Conservation (phyloP, 805 yeast genomes). For the Jamesozyma gamospora region DNA sequence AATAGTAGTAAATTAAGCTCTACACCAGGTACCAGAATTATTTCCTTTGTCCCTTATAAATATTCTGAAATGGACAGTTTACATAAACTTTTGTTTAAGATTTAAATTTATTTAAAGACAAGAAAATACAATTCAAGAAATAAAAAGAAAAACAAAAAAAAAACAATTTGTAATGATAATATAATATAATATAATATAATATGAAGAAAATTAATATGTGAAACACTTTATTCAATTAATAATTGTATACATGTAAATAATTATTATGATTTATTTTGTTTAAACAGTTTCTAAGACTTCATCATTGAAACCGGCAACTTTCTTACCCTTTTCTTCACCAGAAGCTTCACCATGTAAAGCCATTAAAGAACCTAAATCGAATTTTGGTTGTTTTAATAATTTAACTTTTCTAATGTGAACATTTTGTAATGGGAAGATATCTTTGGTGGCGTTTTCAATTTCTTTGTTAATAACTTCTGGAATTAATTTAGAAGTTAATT, state of each 20-base stretch:
- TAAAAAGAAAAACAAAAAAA: neutral
- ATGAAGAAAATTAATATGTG: constrained; percentile 1
- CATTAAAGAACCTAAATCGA: constrained; percentile 91
- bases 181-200: neutral
- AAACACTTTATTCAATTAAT: constrained; percentile 6
- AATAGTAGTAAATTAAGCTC: too few species aligned
- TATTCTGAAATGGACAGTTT: too few species aligned
- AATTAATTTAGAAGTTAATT: constrained; percentile 91
- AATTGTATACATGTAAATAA: constrained; percentile 8
- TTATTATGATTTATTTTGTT: constrained; percentile 4
- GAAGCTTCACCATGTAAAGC: constrained; percentile 95
- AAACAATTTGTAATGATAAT: too few species aligned
- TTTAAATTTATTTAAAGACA: too few species aligned
- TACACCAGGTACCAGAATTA: too few species aligned
- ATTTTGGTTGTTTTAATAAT: constrained; percentile 96
- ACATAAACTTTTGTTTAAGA: too few species aligned
- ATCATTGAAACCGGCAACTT: constrained; percentile 95
- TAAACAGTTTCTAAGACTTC: constrained; percentile 90
- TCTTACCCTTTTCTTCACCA: constrained; percentile 95
- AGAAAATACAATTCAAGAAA: neutral
- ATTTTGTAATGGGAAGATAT: constrained; percentile 95
- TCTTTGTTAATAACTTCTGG: constrained; percentile 98
- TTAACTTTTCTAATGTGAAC: constrained; percentile 98
- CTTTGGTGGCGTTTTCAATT: constrained; percentile 89
- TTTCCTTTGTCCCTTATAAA: too few species aligned